Evolutionary conservation across 2,329 filamentous ascomycete genomes (phyloP).

Genomic region (Cadophora sp.): DNA sequence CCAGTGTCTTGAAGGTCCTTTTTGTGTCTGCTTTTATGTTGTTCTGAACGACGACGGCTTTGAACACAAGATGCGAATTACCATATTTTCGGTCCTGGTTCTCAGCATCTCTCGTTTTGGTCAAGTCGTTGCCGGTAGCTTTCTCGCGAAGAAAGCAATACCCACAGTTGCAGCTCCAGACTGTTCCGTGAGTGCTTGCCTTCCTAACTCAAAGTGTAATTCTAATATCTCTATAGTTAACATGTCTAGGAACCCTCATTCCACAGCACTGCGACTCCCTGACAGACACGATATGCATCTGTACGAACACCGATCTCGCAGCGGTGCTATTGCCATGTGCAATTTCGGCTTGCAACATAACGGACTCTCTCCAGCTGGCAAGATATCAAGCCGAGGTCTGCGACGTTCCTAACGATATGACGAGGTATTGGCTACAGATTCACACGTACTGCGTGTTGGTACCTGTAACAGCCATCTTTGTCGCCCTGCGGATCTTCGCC

Average conservation of each 20-base stretch:
- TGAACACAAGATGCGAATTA: slow-evolving; percentile 2
- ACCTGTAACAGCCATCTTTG: slow-evolving; percentile 19
- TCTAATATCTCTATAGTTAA: not conserved
- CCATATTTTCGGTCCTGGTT: not conserved
- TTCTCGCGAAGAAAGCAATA: not conserved
- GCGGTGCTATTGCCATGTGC: slow-evolving; percentile 46
- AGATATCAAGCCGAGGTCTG: slow-evolving; percentile 51
- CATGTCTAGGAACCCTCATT: slow-evolving; percentile 15
- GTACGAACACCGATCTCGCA: slow-evolving; percentile 45
- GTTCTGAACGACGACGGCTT: not conserved
- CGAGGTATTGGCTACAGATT: slow-evolving; percentile 18
- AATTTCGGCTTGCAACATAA: slow-evolving; percentile 45
- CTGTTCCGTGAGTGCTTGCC: not conserved
- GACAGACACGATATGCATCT: slow-evolving; percentile 49
- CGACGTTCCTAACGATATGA: slow-evolving; percentile 39
- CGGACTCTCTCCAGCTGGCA: slow-evolving; percentile 50
- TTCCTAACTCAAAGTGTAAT: not conserved
- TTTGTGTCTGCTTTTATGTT: not conserved
- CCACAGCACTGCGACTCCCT: slow-evolving; percentile 37
- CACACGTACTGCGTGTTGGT: slow-evolving; percentile 16
- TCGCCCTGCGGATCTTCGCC: slow-evolving; percentile 17
- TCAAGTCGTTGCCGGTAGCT: not conserved
- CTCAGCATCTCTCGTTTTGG: not conserved
- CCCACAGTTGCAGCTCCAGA: not conserved
- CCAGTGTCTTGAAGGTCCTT: not conserved